Percentiles rank a stretch among this genome's conserved stretches.
These are phyloP conservation scores for Boletellus sp. DNA, from an alignment of 768 basidiomycete genomes.

Conservation along the genomic window DNA sequence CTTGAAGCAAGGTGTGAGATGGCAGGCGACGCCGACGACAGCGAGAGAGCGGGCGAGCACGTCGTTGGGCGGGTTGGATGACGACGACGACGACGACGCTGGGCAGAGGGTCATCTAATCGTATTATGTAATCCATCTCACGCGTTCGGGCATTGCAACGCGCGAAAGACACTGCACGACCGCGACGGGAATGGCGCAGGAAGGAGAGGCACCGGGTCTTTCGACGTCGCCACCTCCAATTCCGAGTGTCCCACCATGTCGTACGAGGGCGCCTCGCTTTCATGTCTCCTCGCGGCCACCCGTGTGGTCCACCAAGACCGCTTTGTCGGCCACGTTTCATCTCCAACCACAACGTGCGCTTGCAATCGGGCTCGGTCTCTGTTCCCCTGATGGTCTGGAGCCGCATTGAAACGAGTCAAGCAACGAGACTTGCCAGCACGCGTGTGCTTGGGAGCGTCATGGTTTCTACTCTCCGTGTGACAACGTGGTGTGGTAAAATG, in stretches of 20 bases:
- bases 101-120: slow-evolving; percentile 39
- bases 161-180: too few species aligned
- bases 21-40: slow-evolving; percentile 8
- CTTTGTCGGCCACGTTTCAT: slow-evolving; percentile 21
- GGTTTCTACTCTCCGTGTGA: too few species aligned
- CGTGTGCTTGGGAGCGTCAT: too few species aligned
- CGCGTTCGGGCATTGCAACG: slow-evolving; percentile 7
- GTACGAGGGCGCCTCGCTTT: slow-evolving; percentile 27
- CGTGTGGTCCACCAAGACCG: not conserved
- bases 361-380: slow-evolving; percentile 72
- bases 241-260: too few species aligned
- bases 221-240: too few species aligned
- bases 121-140: slow-evolving; percentile 31
- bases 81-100: slow-evolving; percentile 26
- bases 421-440: slow-evolving; percentile 56
- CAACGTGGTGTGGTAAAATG: too few species aligned
- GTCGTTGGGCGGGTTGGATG: slow-evolving; percentile 13
- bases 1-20: slow-evolving; percentile 5
- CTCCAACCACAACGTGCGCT: slow-evolving; percentile 53
- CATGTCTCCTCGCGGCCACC: slow-evolving; percentile 12
- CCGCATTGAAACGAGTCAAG: slow-evolving; percentile 59
- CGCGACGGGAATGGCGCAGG: too few species aligned
- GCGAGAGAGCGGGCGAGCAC: slow-evolving; percentile 7
- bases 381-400: slow-evolving; percentile 37
- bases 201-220: too few species aligned